These are phyloP conservation scores for Chenopodium berlandieri DNA, from an alignment of 148 eudicot genomes.

Conservation along the genomic window DNA sequence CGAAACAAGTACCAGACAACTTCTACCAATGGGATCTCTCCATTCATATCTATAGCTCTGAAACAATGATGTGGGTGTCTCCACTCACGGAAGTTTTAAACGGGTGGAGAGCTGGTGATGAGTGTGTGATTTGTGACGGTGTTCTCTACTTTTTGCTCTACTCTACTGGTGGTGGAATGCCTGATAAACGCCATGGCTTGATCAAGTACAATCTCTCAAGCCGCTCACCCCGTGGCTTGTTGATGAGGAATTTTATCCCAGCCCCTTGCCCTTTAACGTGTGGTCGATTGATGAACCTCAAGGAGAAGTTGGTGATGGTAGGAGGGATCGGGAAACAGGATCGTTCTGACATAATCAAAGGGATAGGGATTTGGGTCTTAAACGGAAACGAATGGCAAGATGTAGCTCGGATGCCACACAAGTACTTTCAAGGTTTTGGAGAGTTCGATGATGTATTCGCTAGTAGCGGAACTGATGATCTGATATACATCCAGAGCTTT, in stretches of 20 bases:
- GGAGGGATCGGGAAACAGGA: conserved; percentile 91
- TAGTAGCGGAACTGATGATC: conserved; percentile 72
- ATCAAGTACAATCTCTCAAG: conserved; percentile 51
- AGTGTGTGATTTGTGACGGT: conserved; percentile 71
- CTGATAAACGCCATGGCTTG: conserved; percentile 67
- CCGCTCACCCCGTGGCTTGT: conserved; percentile 35
- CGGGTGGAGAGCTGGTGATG: conserved; percentile 92
- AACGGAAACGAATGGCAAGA: conserved; percentile 74
- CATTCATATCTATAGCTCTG: conserved; percentile 64
- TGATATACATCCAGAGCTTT: conserved; percentile 85
- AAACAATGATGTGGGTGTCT: conserved; percentile 57
- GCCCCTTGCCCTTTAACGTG: conserved; percentile 88
- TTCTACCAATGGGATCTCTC: conserved; percentile 80
- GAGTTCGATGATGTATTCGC: conserved; percentile 96
- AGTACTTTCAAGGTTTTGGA: conserved; percentile 85
- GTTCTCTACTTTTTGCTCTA: conserved; percentile 75
- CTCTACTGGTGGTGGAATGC: conserved; percentile 54
- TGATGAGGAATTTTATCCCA: conserved; percentile 50
- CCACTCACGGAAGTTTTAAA: conserved; percentile 49
- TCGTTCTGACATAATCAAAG: conserved; percentile 78
- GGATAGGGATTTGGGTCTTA: conserved; percentile 86
- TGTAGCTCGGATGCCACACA: conserved; percentile 83
- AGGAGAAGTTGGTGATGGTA: conserved; percentile 79
- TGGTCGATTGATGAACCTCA: conserved; percentile 89
- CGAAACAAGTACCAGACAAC: conserved; percentile 76